A percentile compares a stretch with the other conserved stretches of the same genome.
Conservation (phyloP, 2,329 filamentous ascomycete genomes). For the Aspergillus glaucus region DNA sequence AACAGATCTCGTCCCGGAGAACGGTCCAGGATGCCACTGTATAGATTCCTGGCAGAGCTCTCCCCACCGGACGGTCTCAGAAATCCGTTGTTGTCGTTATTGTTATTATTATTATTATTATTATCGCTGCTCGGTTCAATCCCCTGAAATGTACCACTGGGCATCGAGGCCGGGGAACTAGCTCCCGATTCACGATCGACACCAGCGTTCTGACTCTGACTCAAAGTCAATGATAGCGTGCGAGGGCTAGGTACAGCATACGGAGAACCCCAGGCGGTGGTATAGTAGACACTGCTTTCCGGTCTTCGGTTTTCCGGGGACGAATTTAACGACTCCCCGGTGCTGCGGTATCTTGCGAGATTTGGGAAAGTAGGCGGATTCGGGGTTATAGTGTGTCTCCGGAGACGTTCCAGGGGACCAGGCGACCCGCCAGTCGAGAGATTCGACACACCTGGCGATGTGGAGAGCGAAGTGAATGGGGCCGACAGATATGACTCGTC, state of each 20-base stretch:
- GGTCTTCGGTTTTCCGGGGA: constrained; percentile 38
- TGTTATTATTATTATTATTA: background rate
- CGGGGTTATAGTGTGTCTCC: constrained; percentile 20
- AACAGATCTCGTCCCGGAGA: constrained; percentile 19
- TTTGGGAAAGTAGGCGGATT: constrained; percentile 25
- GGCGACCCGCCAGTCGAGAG: constrained; percentile 30
- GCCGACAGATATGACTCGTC: constrained; percentile 26
- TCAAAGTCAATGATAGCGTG: constrained; percentile 33
- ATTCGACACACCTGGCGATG: constrained; percentile 33
- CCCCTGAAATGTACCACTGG: constrained; percentile 15
- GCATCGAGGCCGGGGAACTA: constrained; percentile 29
- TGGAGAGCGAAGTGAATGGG: constrained; percentile 26
- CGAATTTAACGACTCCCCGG: constrained; percentile 32
- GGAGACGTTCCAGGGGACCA: constrained; percentile 21
- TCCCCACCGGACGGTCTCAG: constrained; percentile 24
- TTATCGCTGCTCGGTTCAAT: constrained; percentile 13
- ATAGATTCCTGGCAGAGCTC: constrained; percentile 14
- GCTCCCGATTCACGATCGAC: constrained; percentile 26
- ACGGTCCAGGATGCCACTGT: constrained; percentile 21
- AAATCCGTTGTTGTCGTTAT: constrained; percentile 16
- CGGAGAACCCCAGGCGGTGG: constrained; percentile 86
- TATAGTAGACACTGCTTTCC: constrained; percentile 54
- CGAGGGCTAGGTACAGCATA: constrained; percentile 61
- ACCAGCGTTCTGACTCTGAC: constrained; percentile 44
- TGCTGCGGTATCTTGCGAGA: constrained; percentile 25